Evolutionary conservation across 768 basidiomycete genomes (phyloP), one percentile per base, ranked within the genome.

Genomic region (Termitomyces sp.): DNA sequence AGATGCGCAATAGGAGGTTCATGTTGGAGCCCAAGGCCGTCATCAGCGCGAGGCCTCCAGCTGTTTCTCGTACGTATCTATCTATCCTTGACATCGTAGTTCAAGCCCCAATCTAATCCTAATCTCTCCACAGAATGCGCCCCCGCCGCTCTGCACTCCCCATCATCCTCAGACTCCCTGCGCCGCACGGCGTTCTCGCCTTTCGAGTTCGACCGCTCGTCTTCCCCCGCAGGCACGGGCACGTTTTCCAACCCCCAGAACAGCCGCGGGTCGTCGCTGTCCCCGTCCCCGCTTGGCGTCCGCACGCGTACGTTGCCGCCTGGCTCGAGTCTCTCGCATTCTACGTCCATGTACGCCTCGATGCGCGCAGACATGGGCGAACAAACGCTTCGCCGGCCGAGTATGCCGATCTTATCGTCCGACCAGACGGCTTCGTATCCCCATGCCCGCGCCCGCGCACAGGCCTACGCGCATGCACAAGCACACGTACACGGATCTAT

Each of bases 101-200:
- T 1, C 23, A 26, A 32, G 33, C 3, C 35, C 33, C 38, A 23
- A 53, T 12, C 16, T 58, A 26, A 20, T 20, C n/a, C n/a, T n/a
- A n/a, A n/a, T n/a, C n/a, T n/a, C 2, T 35, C 28, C 51, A 12
- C 30, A 64, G 64, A 57, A 4, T 55, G 66, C 18, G 61, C 61
- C 9, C 57, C 63, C 2, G 60, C 51, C 12, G 58, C 70, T 7
- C 72, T 72, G 0, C 70, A 69, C 9, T 74, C 74, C 14, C 70
- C 69, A 0, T 74, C 74, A 6, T 75, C 75, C 3, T 70, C 68
- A 13, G 74, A 74, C 58, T 73, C 72, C 12, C 50, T 75, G 12
- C 64, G 52, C 40, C 60, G 65, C 8, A 50, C 57, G 9, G 51
- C 67, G 49, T 69, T 73, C 47, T 72, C 74, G 5, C 68, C 69